Conservation (phyloP, 129 eudicot species). For the Dittrichia graveolens region DNA sequence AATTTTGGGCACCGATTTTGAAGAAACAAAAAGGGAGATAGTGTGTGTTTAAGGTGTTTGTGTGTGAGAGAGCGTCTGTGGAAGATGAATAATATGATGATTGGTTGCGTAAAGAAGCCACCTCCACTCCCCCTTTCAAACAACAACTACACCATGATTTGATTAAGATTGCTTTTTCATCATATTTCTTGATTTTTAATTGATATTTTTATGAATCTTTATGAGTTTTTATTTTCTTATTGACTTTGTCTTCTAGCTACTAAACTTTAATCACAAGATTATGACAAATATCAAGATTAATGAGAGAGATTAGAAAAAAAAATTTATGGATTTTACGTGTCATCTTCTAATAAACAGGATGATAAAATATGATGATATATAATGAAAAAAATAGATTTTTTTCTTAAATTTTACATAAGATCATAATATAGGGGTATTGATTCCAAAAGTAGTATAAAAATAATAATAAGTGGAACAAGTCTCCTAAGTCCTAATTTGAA, state of each 20-base stretch:
- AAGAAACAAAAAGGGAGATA: conserved; percentile 10
- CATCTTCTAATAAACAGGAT: too few relatives aligned
- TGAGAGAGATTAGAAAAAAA: too few relatives aligned
- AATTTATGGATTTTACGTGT: too few relatives aligned
- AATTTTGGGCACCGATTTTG: conserved; percentile 2
- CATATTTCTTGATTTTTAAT: conserved; percentile 16
- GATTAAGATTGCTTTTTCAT: conserved; percentile 27
- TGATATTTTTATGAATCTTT: conserved; percentile 22
- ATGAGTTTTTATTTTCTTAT: conserved; percentile 1
- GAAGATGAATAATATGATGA: conserved; percentile 30
- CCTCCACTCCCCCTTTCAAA: conserved; percentile 22
- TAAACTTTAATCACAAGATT: neutral
- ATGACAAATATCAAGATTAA: too few relatives aligned
- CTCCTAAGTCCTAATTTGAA: conserved; percentile 3
- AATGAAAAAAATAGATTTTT: too few relatives aligned
- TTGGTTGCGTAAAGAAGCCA: conserved; percentile 35
- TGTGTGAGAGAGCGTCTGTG: conserved; percentile 31
- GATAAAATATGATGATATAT: too few relatives aligned
- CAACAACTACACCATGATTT: conserved; percentile 34
- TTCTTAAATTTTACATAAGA: too few relatives aligned
- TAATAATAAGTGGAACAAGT: too few relatives aligned
- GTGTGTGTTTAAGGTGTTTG: conserved; percentile 25
- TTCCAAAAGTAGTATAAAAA: too few relatives aligned
- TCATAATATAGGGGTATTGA: too few relatives aligned
- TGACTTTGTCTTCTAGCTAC: conserved; percentile 22